phyloP scores from a whole-genome alignment of 768 basidiomycete genomes.

The Suillus discolor region DNA sequence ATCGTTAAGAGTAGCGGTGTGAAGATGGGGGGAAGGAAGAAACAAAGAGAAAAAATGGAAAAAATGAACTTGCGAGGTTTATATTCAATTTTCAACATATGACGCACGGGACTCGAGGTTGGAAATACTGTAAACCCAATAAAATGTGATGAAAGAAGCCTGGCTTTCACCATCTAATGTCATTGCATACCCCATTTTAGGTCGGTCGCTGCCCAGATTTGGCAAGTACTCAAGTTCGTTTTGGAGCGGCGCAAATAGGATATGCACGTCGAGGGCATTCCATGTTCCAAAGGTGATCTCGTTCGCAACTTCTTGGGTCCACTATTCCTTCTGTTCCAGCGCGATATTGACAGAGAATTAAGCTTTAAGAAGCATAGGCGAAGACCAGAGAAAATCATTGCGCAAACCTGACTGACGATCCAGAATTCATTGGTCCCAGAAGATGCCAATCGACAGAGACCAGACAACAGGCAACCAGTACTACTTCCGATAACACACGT shows the following conservation, averaged over 20 bases:
- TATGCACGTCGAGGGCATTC: not conserved
- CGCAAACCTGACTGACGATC: slow-evolving; percentile 1
- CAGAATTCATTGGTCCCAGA: not conserved
- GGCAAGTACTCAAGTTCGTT: slow-evolving; percentile 29
- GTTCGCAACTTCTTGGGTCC: slow-evolving; percentile 3
- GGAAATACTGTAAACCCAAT: slow-evolving; percentile 22
- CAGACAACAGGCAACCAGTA: not conserved
- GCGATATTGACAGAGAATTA: slow-evolving; percentile 1
- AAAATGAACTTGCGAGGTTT: slow-evolving; percentile 21
- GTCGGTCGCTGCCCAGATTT: slow-evolving; percentile 23
- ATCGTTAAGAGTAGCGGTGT: slow-evolving; percentile 15
- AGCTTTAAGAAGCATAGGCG: slow-evolving; percentile 2
- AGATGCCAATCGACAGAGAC: not conserved
- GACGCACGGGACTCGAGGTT: slow-evolving; percentile 33
- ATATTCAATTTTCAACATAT: slow-evolving; percentile 23
- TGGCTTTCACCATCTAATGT: slow-evolving; percentile 23
- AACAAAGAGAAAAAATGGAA: slow-evolving; percentile 10
- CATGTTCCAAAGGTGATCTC: not conserved
- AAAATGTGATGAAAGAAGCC: slow-evolving; percentile 24
- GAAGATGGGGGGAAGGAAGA: slow-evolving; percentile 17
- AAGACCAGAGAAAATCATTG: slow-evolving; percentile 2
- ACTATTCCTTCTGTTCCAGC: not conserved
- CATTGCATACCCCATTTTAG: slow-evolving; percentile 8
- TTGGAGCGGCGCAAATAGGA: slow-evolving; percentile 13
- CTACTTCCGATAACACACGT: not conserved